Evolutionary conservation across 225 moss, liverwort and hornwort species (phyloP), one percentile per base, ranked within the genome.

Genomic region (Rhytidiadelphus loreus): DNA sequence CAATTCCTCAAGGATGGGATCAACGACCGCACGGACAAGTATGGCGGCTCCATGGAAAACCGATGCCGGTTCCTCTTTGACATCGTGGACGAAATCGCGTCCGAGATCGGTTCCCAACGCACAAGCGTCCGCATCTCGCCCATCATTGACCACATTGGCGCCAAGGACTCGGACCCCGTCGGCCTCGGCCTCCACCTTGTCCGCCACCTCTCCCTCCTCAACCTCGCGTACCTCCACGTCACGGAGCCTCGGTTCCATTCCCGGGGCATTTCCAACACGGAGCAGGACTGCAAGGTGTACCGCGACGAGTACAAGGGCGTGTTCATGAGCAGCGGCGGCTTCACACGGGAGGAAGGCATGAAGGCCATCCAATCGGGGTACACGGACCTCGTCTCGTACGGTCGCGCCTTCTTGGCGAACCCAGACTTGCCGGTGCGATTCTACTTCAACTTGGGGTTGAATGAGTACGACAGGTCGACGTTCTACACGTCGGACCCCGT

Each of bases 71-170:
- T 98, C 6, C 85, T 95, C 0, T 83, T 94, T 3, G 93, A 95
- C 3, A 63, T 97, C 2, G 52, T 96, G 18, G 77, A 66, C 2
- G 93, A 83, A 3, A 90, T 96, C 6, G 50, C 30, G 0, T 46
- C 82, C 0, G 92, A 89, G 4, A 90, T 97, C 2, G 95, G 96
- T 7, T 22, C 91, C 4, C 37, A 92, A 0, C 90, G 92, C 46
- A 93, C 95, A 0, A 93, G 95, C 5, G 89, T 96, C 1, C 95
- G 96, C 0, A 90, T 96, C 52, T 95, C 97, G 0, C 97, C 96
- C 14, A 90, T 94, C 39, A 88, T 92, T 8, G 81, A 93, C 80
- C 91, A 95, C 88, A 89, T 87, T 5, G 94, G 90, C 0, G 93
- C 93, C 4, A 32, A 25, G 4, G 94, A 94, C 37, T 94, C 93